Evolutionary conservation across 805 yeast genomes (phyloP).

Genomic region (Yarrowia divulgata): DNA sequence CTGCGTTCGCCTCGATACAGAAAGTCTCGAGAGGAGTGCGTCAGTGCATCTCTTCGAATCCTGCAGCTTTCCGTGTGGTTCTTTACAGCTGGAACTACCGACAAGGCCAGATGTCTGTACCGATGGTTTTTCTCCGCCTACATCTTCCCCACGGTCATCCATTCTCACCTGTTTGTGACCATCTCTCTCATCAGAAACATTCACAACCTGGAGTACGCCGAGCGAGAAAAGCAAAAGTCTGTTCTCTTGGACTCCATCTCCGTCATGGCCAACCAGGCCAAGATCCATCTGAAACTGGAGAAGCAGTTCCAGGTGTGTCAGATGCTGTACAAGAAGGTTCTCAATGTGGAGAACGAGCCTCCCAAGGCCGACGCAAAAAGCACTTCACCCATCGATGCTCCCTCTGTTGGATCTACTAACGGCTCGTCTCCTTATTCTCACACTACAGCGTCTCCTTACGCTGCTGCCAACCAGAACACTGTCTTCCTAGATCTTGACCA

Average conservation of each 20-base stretch:
- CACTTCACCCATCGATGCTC: background rate
- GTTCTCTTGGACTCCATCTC: slow-evolving; percentile 10
- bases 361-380: slow-evolving; percentile 9
- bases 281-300: slow-evolving; percentile 30
- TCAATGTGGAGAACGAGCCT: slow-evolving; percentile 27
- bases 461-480: slow-evolving; percentile 39
- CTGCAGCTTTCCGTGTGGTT: slow-evolving; percentile 39
- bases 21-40: slow-evolving; percentile 40
- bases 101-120: slow-evolving; percentile 23
- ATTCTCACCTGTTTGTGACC: slow-evolving; percentile 40
- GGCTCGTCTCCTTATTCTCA: slow-evolving; percentile 21
- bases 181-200: slow-evolving; percentile 28
- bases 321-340: slow-evolving; percentile 35
- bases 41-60: slow-evolving; percentile 32
- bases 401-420: slow-evolving; percentile 6
- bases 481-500: slow-evolving; percentile 9
- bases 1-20: slow-evolving; percentile 25
- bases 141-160: slow-evolving; percentile 37
- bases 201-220: slow-evolving; percentile 25
- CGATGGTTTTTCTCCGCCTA: slow-evolving; percentile 39
- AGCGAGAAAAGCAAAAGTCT: slow-evolving; percentile 23
- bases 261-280: slow-evolving; percentile 31
- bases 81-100: slow-evolving; percentile 16
- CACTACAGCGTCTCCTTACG: slow-evolving; percentile 18
- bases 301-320: slow-evolving; percentile 33